Evolutionary conservation across 306 rosid genomes (phyloP).

Genomic region (Prunus armeniaca): DNA sequence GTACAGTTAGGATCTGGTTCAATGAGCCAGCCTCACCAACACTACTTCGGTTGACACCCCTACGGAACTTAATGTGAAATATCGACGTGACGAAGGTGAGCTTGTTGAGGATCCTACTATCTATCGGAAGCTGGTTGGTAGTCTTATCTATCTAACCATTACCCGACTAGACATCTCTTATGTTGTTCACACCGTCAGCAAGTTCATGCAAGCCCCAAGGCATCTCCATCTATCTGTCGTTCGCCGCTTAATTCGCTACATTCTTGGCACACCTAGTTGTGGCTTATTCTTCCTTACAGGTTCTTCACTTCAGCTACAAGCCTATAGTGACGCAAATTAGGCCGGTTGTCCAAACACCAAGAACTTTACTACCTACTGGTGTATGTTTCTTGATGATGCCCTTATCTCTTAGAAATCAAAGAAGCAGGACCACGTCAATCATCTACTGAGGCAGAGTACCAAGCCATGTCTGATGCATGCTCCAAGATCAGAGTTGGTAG

Average conservation of each 20-base stretch:
- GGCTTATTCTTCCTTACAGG: not conserved
- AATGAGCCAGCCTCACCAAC: not conserved
- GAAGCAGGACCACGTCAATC: not conserved
- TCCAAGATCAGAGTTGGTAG: too few species aligned
- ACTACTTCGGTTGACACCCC: not conserved
- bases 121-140: too few species aligned
- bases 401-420: not conserved
- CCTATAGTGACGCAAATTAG: constrained; percentile 5
- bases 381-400: not conserved
- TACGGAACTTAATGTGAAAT: not conserved
- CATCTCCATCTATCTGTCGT: not conserved
- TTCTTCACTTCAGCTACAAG: not conserved
- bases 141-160: not conserved
- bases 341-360: not conserved
- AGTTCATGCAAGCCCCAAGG: not conserved
- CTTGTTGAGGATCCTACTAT: not conserved
- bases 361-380: not conserved
- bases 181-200: not conserved
- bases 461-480: not conserved
- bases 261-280: not conserved
- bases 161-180: not conserved
- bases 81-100: not conserved
- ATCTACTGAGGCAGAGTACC: not conserved
- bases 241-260: not conserved
- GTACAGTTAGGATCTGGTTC: too few species aligned